Base-by-base conservation (phyloP, 176 grass and related monocot genomes). In the Lolium perenne region DNA sequence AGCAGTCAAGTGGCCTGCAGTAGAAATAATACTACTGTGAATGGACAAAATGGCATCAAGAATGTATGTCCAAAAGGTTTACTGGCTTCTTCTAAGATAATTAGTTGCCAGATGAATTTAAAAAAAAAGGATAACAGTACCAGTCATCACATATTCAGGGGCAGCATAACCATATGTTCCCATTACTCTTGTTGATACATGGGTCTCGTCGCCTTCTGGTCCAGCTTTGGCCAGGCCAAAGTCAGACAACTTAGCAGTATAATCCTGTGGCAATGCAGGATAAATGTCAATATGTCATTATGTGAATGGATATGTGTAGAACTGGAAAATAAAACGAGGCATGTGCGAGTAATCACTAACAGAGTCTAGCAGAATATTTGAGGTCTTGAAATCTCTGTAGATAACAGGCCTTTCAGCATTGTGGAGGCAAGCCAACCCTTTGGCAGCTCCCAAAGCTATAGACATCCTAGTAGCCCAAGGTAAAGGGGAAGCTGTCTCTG, bases 91-190 rank as follows among this genome's bases (percentile, higher is more conserved):
- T 68, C 8, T 83, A 77, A 68, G 13, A 69, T 63, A 77, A 12
- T 16, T 14, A 72, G 54, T 48, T 71, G 57, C 5, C 26, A 79
- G 48, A 51, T 9, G n/a, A 62, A 46, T 77, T 38, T 68, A 56
- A 55, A 16, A 71, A 16, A 71, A 10, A 74, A 74, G 10, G 22
- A 84, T 82, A 54, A 48, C n/a, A 66, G 25, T 91, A 99, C 97
- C 97, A 8, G 97, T 99, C 97, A 99, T 99, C 82, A 99, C 97
- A 81, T 99, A 99, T 94, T 99, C 97, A 41, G 97, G 97, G 13
- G 97, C 97, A 67, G 97, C 97, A 91, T 99, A 99, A 54, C 97
- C 97, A 49, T 93, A 99, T 81, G 97, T 99, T 83, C 97, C 97
- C 97, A 99, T 99, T 26, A 99, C 94, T 67, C 97, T 83, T 18